These are phyloP conservation scores for Penicillium daleae DNA, from an alignment of 495 filamentous ascomycete species.

Conservation along the genomic window DNA sequence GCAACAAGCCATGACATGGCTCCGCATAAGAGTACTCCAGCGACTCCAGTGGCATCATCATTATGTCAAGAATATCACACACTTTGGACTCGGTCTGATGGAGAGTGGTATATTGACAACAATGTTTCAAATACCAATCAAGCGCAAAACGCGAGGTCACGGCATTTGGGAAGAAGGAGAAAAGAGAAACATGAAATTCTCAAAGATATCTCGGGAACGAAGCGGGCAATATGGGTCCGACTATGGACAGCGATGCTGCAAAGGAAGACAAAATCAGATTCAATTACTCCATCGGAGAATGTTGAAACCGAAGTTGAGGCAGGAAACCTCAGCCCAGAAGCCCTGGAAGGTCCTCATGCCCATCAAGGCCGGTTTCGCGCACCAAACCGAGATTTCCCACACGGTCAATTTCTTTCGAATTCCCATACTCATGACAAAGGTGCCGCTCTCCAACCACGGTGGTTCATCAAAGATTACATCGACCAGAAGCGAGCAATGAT, in stretches of 20 bases:
- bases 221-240: not conserved
- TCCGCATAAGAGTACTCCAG: not conserved
- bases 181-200: not conserved
- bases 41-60: too few species aligned
- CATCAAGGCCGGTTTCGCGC: not conserved
- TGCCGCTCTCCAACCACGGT: slow-evolving; percentile 3
- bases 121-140: not conserved
- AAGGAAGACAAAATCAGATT: not conserved
- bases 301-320: slow-evolving; percentile 3
- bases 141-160: not conserved
- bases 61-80: not conserved
- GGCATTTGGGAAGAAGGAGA: not conserved
- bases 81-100: slow-evolving; percentile 15
- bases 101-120: slow-evolving; percentile 12
- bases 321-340: not conserved
- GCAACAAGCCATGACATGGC: not conserved
- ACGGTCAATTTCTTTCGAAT: not conserved
- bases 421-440: not conserved
- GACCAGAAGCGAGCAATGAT: not conserved
- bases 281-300: not conserved
- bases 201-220: not conserved
- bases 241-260: not conserved
- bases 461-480: slow-evolving; percentile 13
- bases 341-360: not conserved
- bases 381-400: not conserved